Evolutionary conservation across 2,329 filamentous ascomycete genomes (phyloP).

Genomic region (Hirsutella minnesotensis): DNA sequence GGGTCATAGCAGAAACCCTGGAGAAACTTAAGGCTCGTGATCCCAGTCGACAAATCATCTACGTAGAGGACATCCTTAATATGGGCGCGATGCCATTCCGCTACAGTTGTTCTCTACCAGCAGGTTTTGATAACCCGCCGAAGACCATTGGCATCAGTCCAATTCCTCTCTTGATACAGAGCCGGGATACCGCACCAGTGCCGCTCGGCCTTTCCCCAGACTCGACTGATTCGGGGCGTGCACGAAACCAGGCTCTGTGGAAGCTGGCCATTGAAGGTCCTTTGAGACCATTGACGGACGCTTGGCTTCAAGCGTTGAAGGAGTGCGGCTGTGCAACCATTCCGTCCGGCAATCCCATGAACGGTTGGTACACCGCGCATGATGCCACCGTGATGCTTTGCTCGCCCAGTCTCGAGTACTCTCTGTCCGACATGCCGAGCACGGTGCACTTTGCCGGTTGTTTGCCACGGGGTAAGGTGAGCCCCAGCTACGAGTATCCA

Average conservation of each 20-base stretch:
- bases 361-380: constrained; percentile 3
- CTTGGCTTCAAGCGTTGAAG: constrained; percentile 1
- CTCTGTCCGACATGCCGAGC: constrained; percentile 1
- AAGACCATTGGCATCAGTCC: constrained; percentile 20
- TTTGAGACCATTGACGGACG: constrained; percentile 5
- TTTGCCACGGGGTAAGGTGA: constrained; percentile 1
- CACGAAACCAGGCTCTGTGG: constrained; percentile 12
- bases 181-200: constrained; percentile 19
- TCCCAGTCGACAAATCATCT: constrained; percentile 18
- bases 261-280: constrained; percentile 6
- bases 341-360: constrained; percentile 1
- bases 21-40: constrained; percentile 12
- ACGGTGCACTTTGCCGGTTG: constrained; percentile 3
- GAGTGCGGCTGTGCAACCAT: constrained; percentile 2
- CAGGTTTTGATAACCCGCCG: constrained; percentile 11
- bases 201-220: constrained; percentile 18
- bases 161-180: constrained; percentile 16
- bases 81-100: constrained; percentile 17
- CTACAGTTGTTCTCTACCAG: constrained; percentile 12
- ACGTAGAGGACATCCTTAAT: constrained; percentile 18
- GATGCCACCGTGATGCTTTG: constrained; percentile 4
- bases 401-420: constrained; percentile 5
- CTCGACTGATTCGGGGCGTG: constrained; percentile 14
- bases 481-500: neutral
- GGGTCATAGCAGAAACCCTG: constrained; percentile 6